Evolutionary conservation across 2,329 filamentous ascomycete species (phyloP).

Genomic region (Coniochaeta prunicola): DNA sequence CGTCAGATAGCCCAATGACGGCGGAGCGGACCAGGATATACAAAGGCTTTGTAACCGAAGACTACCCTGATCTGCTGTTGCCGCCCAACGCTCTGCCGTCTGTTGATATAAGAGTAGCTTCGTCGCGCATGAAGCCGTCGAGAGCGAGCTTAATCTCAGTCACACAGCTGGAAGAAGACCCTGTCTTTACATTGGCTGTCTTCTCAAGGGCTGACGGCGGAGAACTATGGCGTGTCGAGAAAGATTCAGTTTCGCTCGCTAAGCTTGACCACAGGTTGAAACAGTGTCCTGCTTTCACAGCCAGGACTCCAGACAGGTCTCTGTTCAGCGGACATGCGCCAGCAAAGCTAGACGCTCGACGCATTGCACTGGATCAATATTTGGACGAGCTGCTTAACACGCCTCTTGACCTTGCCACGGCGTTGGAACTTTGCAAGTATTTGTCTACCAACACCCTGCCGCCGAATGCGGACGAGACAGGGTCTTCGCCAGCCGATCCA

Average conservation of each 20-base stretch:
- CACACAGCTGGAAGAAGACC: constrained; percentile 79
- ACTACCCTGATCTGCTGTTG: constrained; percentile 78
- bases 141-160: constrained; percentile 75
- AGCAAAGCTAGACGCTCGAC: constrained; percentile 83
- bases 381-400: constrained; percentile 81
- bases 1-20: constrained; percentile 27
- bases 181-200: constrained; percentile 86
- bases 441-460: constrained; percentile 63
- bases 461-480: constrained; percentile 52
- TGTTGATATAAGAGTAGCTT: constrained; percentile 80
- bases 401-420: constrained; percentile 68
- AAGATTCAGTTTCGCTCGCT: constrained; percentile 75
- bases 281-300: constrained; percentile 62
- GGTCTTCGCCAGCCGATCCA: constrained; percentile 25
- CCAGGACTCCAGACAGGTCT: constrained; percentile 72
- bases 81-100: constrained; percentile 84
- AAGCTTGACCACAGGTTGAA: constrained; percentile 77
- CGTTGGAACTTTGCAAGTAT: constrained; percentile 79
- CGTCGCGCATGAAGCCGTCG: constrained; percentile 90
- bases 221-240: constrained; percentile 92
- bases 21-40: constrained; percentile 51
- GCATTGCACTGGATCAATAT: constrained; percentile 74
- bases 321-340: constrained; percentile 91
- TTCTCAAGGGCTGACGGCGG: constrained; percentile 67
- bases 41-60: constrained; percentile 72